Evolutionary conservation across 139 green algal species (phyloP).

Genomic region (Micromonas pusilla): DNA sequence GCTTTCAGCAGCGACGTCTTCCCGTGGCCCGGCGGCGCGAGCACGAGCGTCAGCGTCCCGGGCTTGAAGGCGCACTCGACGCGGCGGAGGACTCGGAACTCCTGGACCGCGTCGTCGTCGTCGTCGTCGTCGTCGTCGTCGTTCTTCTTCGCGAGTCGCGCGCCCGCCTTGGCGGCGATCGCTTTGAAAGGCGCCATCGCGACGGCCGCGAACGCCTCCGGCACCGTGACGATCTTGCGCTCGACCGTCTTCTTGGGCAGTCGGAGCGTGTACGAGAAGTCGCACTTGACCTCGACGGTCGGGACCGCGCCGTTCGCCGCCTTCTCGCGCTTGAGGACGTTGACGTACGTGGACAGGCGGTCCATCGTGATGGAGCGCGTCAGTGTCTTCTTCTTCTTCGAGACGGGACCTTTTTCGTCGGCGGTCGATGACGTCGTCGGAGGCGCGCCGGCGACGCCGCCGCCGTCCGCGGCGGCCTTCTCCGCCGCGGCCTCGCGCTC

Average conservation of each 20-base stretch:
- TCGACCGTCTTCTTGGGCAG: background rate
- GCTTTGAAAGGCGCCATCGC: background rate
- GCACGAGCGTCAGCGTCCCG: background rate
- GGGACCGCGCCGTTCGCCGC: background rate
- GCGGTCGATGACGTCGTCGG: no score
- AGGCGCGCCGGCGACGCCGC: no score
- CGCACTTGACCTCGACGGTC: background rate
- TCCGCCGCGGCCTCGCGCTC: no score
- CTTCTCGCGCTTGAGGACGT: background rate
- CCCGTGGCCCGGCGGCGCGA: constrained; percentile 15
- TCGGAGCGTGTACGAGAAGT: constrained; percentile 8
- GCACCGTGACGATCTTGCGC: constrained; percentile 4
- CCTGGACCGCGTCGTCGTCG: background rate
- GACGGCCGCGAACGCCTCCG: constrained; percentile 1
- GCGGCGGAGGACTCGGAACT: background rate
- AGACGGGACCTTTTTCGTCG: no score
- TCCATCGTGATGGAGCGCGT: no score
- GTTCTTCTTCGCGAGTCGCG: background rate
- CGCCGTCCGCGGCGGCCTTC: no score
- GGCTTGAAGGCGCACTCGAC: background rate
- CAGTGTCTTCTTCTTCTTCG: no score
- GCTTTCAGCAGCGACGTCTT: constrained; percentile 18
- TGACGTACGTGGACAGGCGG: background rate
- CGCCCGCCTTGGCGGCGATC: background rate
- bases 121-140: background rate